These are phyloP conservation scores for Jacaranda copaia DNA, from an alignment of 257 asterid species.

Conservation along the genomic window DNA sequence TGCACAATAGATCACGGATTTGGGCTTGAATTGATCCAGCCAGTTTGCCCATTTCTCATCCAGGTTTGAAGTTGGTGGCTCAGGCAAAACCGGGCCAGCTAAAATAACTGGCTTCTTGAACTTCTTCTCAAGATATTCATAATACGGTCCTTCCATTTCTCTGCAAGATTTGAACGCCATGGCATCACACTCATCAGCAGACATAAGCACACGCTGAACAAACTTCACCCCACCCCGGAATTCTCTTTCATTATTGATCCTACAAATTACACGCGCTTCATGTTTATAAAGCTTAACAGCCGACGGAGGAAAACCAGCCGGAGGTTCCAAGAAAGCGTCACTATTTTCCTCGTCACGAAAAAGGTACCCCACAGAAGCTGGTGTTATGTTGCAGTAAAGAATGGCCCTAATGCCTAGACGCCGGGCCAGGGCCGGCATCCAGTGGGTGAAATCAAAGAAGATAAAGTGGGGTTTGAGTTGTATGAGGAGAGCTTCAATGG, in stretches of 20 bases:
- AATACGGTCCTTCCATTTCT: slow-evolving; percentile 52
- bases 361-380: slow-evolving; percentile 46
- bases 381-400: slow-evolving; percentile 46
- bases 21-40: slow-evolving; percentile 43
- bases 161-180: slow-evolving; percentile 49
- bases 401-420: slow-evolving; percentile 40
- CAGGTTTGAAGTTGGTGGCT: slow-evolving; percentile 33
- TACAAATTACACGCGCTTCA: slow-evolving; percentile 46
- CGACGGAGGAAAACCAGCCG: slow-evolving; percentile 44
- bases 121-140: slow-evolving; percentile 43
- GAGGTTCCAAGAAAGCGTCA: slow-evolving; percentile 48
- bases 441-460: slow-evolving; percentile 53
- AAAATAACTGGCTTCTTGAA: slow-evolving; percentile 49
- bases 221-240: slow-evolving; percentile 38
- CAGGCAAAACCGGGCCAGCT: slow-evolving; percentile 57
- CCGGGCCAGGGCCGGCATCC: slow-evolving; percentile 54
- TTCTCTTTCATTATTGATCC: slow-evolving; percentile 41
- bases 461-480: slow-evolving; percentile 46
- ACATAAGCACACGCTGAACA: slow-evolving; percentile 40
- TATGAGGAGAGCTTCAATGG: slow-evolving; percentile 38
- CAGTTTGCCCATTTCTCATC: slow-evolving; percentile 47
- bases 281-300: slow-evolving; percentile 43
- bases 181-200: slow-evolving; percentile 44
- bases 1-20: slow-evolving; percentile 51
- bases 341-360: slow-evolving; percentile 43